These are phyloP conservation scores for Linderina pennispora DNA, from an alignment of 192 early-diverging fungal species.

Conservation along the genomic window DNA sequence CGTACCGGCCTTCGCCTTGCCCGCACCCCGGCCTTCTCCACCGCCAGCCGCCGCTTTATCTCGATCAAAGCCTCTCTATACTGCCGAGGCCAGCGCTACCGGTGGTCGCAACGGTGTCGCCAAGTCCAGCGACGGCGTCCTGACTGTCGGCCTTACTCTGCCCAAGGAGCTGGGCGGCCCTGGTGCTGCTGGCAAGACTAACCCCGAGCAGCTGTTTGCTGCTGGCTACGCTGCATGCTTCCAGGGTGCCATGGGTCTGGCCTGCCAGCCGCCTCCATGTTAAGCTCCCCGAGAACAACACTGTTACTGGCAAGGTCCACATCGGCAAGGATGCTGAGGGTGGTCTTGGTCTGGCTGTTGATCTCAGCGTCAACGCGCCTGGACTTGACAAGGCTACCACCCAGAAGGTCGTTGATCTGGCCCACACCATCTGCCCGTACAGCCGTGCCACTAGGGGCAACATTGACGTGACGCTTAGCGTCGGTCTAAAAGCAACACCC, in stretches of 20 bases:
- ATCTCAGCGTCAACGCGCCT: conserved; percentile 44
- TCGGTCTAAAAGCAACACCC: no score
- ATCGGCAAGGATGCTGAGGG: conserved; percentile 50
- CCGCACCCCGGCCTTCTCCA: no score
- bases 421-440: conserved; percentile 54
- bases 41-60: conserved; percentile 28
- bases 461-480: conserved; percentile 49
- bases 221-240: conserved; percentile 56
- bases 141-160: conserved; percentile 46
- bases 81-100: conserved; percentile 48
- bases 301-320: conserved; percentile 42
- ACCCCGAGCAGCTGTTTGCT: conserved; percentile 55
- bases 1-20: no score
- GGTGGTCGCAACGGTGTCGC: conserved; percentile 53
- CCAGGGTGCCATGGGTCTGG: conserved; percentile 52
- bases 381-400: conserved; percentile 41
- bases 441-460: conserved; percentile 48
- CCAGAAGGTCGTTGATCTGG: conserved; percentile 43
- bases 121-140: conserved; percentile 47
- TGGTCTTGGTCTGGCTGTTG: conserved; percentile 48
- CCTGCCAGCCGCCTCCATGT: conserved; percentile 41
- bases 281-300: conserved; percentile 38
- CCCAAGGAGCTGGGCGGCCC: conserved; percentile 56
- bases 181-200: conserved; percentile 48
- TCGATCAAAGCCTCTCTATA: conserved; percentile 54